phyloP scores from a whole-genome alignment of 2,329 filamentous ascomycete species.

The Trichophaea hybrida region DNA sequence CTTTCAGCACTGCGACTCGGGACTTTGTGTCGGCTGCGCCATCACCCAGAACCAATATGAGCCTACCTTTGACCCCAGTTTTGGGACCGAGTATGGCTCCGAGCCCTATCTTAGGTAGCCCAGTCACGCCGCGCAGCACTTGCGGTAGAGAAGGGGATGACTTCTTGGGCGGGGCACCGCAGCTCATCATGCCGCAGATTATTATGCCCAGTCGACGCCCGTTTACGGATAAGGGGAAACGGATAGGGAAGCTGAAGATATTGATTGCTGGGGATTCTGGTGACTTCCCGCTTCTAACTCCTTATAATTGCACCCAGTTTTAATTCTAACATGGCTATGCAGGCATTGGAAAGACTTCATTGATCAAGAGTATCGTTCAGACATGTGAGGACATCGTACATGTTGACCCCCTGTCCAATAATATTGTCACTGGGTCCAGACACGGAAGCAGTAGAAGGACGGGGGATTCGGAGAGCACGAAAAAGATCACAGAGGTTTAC shows the following conservation, averaged over 20 bases:
- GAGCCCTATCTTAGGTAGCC: neutral
- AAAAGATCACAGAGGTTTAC: conserved; percentile 50
- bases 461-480: conserved; percentile 21
- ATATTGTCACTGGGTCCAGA: conserved; percentile 19
- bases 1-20: neutral
- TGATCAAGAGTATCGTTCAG: conserved; percentile 79
- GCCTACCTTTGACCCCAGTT: conserved; percentile 18
- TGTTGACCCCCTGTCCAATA: conserved; percentile 47
- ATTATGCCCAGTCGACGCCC: conserved; percentile 76
- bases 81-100: conserved; percentile 10
- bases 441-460: conserved; percentile 9
- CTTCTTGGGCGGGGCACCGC: conserved; percentile 37
- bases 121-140: neutral
- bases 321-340: conserved; percentile 17
- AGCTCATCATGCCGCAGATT: conserved; percentile 96
- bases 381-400: conserved; percentile 85
- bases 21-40: conserved; percentile 1
- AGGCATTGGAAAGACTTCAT: conserved; percentile 78
- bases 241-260: conserved; percentile 76
- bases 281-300: conserved; percentile 30
- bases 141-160: neutral
- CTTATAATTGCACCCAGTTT: neutral
- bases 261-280: conserved; percentile 68
- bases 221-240: conserved; percentile 75
- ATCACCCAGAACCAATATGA: neutral